Evolutionary conservation across 139 green algal genomes (phyloP).

Genomic region (Marvania coccoides): DNA sequence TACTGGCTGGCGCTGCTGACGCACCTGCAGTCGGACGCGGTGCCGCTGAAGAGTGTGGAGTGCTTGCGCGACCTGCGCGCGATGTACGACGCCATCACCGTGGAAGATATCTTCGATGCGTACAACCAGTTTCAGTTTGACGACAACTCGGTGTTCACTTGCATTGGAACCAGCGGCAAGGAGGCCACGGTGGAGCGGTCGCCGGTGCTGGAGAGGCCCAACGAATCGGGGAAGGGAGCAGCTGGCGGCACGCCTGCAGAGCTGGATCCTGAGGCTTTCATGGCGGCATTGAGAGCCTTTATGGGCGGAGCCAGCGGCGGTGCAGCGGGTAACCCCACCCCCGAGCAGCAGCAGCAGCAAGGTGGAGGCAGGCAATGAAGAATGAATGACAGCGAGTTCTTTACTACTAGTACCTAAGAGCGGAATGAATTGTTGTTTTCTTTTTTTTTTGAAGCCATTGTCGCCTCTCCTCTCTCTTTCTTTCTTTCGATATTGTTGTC

Average conservation of each 20-base stretch:
- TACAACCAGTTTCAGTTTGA: constrained; percentile 70
- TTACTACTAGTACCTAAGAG: too few species aligned
- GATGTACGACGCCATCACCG: constrained; percentile 74
- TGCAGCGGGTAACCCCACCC: too few species aligned
- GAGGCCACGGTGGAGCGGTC: constrained; percentile 8
- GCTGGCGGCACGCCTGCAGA: constrained; percentile 1
- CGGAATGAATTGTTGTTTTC: too few species aligned
- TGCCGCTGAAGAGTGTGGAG: constrained; percentile 78
- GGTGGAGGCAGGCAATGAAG: too few species aligned
- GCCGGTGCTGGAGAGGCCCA: constrained; percentile 1
- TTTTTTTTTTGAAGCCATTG: too few species aligned
- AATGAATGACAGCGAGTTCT: too few species aligned
- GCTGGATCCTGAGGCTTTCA: constrained; percentile 22
- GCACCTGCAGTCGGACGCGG: constrained; percentile 74
- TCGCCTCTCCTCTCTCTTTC: too few species aligned
- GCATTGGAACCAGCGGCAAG: constrained; percentile 67
- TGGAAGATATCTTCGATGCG: constrained; percentile 84
- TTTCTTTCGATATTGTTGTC: too few species aligned
- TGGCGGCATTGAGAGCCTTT: constrained; percentile 18
- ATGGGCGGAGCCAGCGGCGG: too few species aligned
- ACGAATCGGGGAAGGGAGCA: not conserved
- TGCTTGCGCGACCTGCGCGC: constrained; percentile 79
- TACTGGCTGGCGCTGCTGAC: constrained; percentile 93
- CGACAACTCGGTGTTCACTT: constrained; percentile 57
- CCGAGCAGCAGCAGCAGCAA: too few species aligned